phyloP scores from a whole-genome alignment of 495 filamentous ascomycete species.

The Podospora fimiseda region DNA sequence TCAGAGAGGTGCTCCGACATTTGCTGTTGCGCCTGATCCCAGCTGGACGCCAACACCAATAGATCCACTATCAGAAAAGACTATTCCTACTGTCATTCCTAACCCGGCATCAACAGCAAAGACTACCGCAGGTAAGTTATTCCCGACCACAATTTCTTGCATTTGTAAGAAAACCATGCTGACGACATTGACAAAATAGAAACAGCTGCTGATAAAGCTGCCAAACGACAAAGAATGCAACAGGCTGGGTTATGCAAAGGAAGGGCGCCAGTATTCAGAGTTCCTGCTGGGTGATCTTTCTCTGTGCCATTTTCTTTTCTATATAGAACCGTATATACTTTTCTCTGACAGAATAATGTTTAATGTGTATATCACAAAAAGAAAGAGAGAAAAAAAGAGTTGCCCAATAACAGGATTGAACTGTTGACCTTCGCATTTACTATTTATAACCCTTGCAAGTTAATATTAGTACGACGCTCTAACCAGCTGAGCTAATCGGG shows the following conservation, averaged over 20 bases:
- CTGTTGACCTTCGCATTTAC: constrained; percentile 12
- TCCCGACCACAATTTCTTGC: too few species aligned
- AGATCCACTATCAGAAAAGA: neutral
- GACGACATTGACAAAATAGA: neutral
- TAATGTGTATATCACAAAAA: neutral
- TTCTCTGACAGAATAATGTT: too few species aligned
- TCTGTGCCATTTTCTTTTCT: too few species aligned
- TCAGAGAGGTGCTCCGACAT: neutral
- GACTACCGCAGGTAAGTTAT: neutral
- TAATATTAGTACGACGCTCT: constrained; percentile 11
- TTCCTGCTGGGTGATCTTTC: neutral
- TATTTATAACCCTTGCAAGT: neutral
- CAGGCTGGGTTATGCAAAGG: neutral
- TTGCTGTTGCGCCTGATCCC: neutral
- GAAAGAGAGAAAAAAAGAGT: neutral
- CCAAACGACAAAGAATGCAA: neutral
- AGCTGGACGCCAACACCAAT: neutral
- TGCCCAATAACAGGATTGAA: constrained; percentile 13
- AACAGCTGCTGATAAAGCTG: neutral
- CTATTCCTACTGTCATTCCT: neutral
- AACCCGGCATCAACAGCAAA: too few species aligned
- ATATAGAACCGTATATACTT: too few species aligned
- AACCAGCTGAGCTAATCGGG: constrained; percentile 11
- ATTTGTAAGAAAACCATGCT: neutral
- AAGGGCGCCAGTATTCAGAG: neutral